phyloP scores from a whole-genome alignment of 176 grass and related monocot species.

The Pharus latifolius region DNA sequence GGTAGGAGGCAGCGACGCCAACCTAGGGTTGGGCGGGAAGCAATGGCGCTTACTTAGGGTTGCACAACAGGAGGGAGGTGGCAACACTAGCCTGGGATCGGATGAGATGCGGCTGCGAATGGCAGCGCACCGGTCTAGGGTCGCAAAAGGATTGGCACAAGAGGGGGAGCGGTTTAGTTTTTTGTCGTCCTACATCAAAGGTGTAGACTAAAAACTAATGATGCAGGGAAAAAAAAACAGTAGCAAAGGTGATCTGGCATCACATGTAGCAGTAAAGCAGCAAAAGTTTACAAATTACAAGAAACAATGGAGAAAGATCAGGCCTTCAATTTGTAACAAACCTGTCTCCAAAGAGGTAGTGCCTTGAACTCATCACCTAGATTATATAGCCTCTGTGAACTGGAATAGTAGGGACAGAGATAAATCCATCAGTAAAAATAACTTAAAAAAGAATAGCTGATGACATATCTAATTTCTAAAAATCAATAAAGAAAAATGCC shows the following conservation, averaged over 20 bases:
- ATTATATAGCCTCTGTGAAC: conserved; percentile 70
- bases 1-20: too few species aligned
- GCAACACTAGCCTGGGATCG: too few species aligned
- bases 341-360: conserved; percentile 93
- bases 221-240: not conserved
- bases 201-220: not conserved
- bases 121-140: too few species aligned
- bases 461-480: not conserved
- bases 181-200: not conserved
- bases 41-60: too few species aligned
- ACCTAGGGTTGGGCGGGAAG: too few species aligned
- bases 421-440: not conserved
- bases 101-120: too few species aligned
- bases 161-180: not conserved
- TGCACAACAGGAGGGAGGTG: too few species aligned
- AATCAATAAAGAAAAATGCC: not conserved
- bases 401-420: conserved; percentile 30
- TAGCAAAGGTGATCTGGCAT: not conserved
- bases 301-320: conserved; percentile 4
- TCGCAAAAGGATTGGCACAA: too few species aligned
- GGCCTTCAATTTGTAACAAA: conserved; percentile 15
- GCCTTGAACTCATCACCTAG: conserved; percentile 53
- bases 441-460: not conserved
- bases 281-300: not conserved
- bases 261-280: not conserved